Evolutionary conservation across 805 yeast genomes (phyloP).

Genomic region (Candida vartiovaarae): DNA sequence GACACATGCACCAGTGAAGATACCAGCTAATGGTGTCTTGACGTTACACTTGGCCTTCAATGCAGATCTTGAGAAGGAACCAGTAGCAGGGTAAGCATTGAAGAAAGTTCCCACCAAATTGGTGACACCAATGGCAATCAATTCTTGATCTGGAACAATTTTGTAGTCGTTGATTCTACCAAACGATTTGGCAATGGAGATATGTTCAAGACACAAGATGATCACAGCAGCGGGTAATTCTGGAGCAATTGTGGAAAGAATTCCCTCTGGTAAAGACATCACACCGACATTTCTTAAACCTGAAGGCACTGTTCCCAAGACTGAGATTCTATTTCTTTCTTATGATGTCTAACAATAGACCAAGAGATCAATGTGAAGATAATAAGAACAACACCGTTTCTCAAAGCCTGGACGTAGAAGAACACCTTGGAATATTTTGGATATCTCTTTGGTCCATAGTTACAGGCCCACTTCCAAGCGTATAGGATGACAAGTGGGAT

Average conservation of each 20-base stretch:
- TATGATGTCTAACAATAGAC: slow-evolving; percentile 54
- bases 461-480: slow-evolving; percentile 60
- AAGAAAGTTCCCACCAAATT: slow-evolving; percentile 89
- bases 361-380: slow-evolving; percentile 80
- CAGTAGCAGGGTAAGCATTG: slow-evolving; percentile 92
- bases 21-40: slow-evolving; percentile 88
- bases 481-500: slow-evolving; percentile 67
- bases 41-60: slow-evolving; percentile 94
- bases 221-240: slow-evolving; percentile 84
- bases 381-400: slow-evolving; percentile 77
- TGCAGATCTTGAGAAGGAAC: slow-evolving; percentile 93
- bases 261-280: slow-evolving; percentile 54
- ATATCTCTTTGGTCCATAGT: slow-evolving; percentile 52
- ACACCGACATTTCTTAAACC: slow-evolving; percentile 77
- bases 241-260: slow-evolving; percentile 54
- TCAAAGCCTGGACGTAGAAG: slow-evolving; percentile 68
- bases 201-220: slow-evolving; percentile 81
- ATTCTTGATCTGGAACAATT: slow-evolving; percentile 87
- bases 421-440: slow-evolving; percentile 47
- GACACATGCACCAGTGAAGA: slow-evolving; percentile 85
- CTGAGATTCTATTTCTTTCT: slow-evolving; percentile 38
- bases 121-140: slow-evolving; percentile 88
- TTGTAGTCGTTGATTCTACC: slow-evolving; percentile 90
- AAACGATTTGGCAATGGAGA: slow-evolving; percentile 88
- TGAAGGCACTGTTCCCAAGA: slow-evolving; percentile 73